Evolutionary conservation across 192 early-diverging fungal genomes (phyloP), one percentile per base, ranked within the genome.

Genomic region (Pilobolus umbonatus): DNA sequence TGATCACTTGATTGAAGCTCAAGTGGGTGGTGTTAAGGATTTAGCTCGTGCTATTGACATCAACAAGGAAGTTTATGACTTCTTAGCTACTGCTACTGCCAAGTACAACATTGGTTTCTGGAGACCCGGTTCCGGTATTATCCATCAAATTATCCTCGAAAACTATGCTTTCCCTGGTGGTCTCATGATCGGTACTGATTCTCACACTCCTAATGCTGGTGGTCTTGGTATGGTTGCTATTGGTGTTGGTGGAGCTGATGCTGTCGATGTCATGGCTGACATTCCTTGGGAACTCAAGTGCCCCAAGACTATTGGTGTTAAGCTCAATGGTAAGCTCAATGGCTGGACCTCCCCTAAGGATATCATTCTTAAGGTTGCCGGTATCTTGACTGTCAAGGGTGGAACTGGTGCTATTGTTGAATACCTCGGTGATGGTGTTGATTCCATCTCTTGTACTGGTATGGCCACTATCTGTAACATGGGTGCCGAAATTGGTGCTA

Each of bases 401-500:
- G 95, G 91, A 57, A 98, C 95, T 44, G 94, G 94, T 72, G 88
- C 91, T 51, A 95, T 98, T 51, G 86, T 98, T 61, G 95, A 98
- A 78, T 98, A 98, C 85, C 92, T 94, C 79, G 95, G 95, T 50
- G 80, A 88, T 4, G 95, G 95, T 77, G 90, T 93, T 46, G 90
- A 96, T 56, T 85, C 90, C 38, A 78, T 98, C 65, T 93, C 90
- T 47, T 95, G 93, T 74, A 98, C 95, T 55, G 95, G 93, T 65
- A 96, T 98, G 95, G 95, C 89, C 57, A 98, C 95, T 49, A 91
- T 98, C 67, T 98, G 95, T 79, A 98, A 98, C 82, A 96, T 98
- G 95, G 95, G 95, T 70, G 95, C 95, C 40, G 95, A 98, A 77
- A 89, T 98, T 58, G 95, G 95, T 62, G 95, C 95, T 30, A 98